Evolutionary conservation across 768 basidiomycete genomes (phyloP).

Genomic region (Suillus fuscotomentosus): DNA sequence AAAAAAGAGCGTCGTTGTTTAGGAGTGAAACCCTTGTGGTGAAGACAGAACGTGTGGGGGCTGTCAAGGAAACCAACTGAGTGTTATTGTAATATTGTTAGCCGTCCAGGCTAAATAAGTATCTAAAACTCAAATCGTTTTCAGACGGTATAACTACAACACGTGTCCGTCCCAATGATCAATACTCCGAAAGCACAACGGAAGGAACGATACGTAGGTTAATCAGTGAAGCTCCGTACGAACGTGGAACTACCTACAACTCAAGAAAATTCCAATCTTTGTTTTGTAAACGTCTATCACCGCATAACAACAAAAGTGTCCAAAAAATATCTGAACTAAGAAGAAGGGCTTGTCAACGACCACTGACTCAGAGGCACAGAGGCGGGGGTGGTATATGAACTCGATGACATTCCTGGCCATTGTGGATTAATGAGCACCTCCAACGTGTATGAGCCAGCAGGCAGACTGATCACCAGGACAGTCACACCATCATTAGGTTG

Average conservation of each 20-base stretch:
- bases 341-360: constrained; percentile 78
- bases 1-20: not conserved
- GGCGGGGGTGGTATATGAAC: constrained; percentile 63
- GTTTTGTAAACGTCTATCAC: constrained; percentile 3
- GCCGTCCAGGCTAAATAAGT: not conserved
- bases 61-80: constrained; percentile 1
- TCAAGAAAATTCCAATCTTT: not conserved
- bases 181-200: not conserved
- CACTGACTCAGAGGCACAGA: constrained; percentile 72
- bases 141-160: constrained; percentile 1
- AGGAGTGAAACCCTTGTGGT: not conserved
- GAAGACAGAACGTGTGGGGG: not conserved
- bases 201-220: not conserved
- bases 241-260: not conserved
- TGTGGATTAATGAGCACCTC: constrained; percentile 94
- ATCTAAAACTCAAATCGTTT: not conserved
- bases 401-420: constrained; percentile 69
- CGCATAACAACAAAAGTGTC: constrained; percentile 1
- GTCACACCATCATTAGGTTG: constrained; percentile 77
- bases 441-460: constrained; percentile 70
- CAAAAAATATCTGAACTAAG: constrained; percentile 17
- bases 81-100: not conserved
- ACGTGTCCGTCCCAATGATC: not conserved
- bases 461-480: constrained; percentile 68
- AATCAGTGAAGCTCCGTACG: constrained; percentile 5